Evolutionary conservation across 306 rosid species (phyloP).

Genomic region (Citrullus mucosospermus): DNA sequence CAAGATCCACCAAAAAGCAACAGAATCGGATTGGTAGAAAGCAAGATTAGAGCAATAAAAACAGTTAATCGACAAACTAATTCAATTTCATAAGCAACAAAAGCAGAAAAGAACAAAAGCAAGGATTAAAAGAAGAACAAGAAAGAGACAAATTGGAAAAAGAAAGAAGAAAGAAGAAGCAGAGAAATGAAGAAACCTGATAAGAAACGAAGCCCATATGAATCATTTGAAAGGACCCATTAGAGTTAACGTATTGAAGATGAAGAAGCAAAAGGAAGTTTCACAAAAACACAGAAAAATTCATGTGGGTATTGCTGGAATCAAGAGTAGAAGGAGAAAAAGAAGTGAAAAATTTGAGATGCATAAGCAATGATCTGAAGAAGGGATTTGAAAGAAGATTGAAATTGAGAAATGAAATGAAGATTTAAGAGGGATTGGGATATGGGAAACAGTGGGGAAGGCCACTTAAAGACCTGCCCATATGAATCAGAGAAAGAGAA

Average conservation of each 20-base stretch:
- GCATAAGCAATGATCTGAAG: slow-evolving; percentile 6
- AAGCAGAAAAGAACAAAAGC: neutral
- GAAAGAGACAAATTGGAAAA: neutral
- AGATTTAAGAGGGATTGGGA: slow-evolving; percentile 8
- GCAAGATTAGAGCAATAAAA: neutral
- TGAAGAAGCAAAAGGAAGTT: neutral
- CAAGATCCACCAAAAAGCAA: slow-evolving; percentile 1
- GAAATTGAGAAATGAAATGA: neutral
- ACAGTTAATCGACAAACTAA: neutral
- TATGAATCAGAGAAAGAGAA: slow-evolving; percentile 3
- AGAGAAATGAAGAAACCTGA: slow-evolving; percentile 3
- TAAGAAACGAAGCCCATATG: slow-evolving; percentile 1
- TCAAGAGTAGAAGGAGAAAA: neutral
- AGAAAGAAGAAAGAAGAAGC: neutral
- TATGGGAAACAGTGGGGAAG: slow-evolving; percentile 6
- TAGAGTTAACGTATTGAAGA: neutral
- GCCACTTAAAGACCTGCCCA: neutral
- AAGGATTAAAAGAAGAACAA: neutral
- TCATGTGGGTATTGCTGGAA: neutral
- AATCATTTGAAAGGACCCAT: neutral
- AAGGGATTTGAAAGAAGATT: neutral
- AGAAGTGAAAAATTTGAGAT: neutral
- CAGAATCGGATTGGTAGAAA: neutral
- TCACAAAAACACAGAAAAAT: neutral
- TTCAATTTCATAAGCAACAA: neutral